Evolutionary conservation across 2,329 filamentous ascomycete genomes (phyloP).

Genomic region (Albophoma yamanashiensis): DNA sequence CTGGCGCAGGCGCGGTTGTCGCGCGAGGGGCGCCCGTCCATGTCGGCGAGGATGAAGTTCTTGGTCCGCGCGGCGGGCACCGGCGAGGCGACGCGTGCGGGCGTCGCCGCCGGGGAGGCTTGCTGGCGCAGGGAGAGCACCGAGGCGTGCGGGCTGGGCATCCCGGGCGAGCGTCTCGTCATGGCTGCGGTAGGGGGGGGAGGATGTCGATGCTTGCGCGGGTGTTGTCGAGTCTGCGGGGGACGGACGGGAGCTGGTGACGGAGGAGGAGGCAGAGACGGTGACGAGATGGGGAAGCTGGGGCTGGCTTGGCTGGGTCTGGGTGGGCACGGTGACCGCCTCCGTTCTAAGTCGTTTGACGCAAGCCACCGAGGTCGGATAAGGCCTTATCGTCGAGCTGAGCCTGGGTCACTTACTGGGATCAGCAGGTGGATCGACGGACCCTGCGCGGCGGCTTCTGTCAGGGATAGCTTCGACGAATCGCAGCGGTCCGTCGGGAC

Average conservation of each 20-base stretch:
- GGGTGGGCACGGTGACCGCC: not conserved
- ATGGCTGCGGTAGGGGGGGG: not conserved
- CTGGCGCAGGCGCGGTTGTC: constrained; percentile 26
- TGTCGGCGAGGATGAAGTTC: constrained; percentile 38
- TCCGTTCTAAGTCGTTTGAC: not conserved
- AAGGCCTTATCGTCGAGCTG: not conserved
- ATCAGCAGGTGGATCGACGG: not conserved
- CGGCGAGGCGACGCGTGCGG: constrained; percentile 11
- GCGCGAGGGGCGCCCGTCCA: constrained; percentile 21
- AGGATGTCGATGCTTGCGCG: not conserved
- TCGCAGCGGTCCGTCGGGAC: not conserved
- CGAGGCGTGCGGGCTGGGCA: constrained; percentile 31
- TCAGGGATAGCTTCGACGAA: not conserved
- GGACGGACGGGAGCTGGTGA: not conserved
- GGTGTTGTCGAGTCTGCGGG: not conserved
- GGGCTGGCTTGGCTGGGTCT: not conserved
- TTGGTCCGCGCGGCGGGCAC: constrained; percentile 10
- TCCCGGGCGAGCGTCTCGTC: constrained; percentile 28
- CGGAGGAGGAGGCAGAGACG: not conserved
- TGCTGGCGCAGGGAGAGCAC: constrained; percentile 33
- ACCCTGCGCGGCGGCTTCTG: not conserved
- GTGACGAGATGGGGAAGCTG: not conserved
- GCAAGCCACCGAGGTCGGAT: not conserved
- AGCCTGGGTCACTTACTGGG: not conserved
- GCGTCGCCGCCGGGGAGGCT: constrained; percentile 18